Evolutionary conservation across 2,329 filamentous ascomycete species (phyloP).

Genomic region (Colletotrichum cordylinicola): DNA sequence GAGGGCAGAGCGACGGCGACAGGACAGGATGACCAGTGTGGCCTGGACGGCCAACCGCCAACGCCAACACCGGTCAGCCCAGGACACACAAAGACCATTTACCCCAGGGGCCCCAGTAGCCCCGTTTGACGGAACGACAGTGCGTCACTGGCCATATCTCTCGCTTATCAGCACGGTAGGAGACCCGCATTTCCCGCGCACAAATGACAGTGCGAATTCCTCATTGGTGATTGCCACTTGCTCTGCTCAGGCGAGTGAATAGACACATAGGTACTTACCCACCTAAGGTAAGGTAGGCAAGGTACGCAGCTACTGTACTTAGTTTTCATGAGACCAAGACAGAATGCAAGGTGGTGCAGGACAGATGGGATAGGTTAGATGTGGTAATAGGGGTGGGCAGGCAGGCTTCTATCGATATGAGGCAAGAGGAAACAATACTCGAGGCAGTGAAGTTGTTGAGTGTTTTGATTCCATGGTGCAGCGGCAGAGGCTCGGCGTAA

Average conservation of each 20-base stretch:
- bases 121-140: background rate
- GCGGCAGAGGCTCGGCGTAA: background rate
- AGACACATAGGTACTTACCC: too few species aligned
- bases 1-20: background rate
- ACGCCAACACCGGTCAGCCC: background rate
- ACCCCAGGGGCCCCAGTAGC: background rate
- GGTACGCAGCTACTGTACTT: background rate
- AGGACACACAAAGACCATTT: background rate
- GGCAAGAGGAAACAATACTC: background rate
- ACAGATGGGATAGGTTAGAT: background rate
- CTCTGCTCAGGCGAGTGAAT: background rate
- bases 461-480: background rate
- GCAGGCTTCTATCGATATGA: background rate
- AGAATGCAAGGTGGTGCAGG: background rate
- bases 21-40: background rate
- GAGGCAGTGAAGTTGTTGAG: background rate
- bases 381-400: background rate
- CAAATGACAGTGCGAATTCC: conserved; percentile 15
- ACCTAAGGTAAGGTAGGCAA: background rate
- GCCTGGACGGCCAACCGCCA: background rate
- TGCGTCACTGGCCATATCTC: background rate
- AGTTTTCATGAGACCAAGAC: background rate
- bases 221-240: background rate
- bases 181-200: conserved; percentile 8
- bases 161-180: conserved; percentile 17